A percentile compares a stretch with the other conserved stretches of the same genome.
These are phyloP conservation scores for Lasiodiplodia citricola DNA, from an alignment of 2,329 filamentous ascomycete genomes.

Conservation along the genomic window DNA sequence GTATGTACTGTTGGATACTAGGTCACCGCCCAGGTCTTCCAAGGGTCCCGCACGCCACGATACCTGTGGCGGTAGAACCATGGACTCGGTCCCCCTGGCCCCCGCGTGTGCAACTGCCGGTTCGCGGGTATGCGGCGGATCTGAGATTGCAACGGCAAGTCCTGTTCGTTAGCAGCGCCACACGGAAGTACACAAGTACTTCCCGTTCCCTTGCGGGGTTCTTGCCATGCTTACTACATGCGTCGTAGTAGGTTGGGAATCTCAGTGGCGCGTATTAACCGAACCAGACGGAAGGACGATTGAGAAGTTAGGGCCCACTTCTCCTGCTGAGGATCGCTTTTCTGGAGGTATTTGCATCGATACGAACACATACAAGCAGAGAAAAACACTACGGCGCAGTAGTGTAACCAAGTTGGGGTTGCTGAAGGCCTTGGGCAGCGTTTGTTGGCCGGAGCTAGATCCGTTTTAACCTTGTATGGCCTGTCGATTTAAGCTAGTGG, in stretches of 20 bases:
- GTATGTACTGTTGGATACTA: not conserved
- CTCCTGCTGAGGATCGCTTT: not conserved
- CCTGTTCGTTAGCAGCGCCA: not conserved
- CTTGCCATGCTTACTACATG: not conserved
- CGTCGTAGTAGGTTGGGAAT: not conserved
- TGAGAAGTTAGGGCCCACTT: not conserved
- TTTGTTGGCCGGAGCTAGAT: not conserved
- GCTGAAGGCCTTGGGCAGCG: not conserved
- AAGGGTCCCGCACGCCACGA: not conserved
- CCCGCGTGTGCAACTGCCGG: not conserved
- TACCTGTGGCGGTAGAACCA: not conserved
- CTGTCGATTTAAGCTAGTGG: not conserved
- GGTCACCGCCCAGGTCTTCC: not conserved
- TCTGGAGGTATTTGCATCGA: not conserved
- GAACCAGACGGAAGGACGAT: not conserved
- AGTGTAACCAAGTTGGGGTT: not conserved
- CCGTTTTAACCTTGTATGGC: not conserved
- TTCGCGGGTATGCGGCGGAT: not conserved
- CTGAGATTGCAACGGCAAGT: not conserved
- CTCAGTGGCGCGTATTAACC: not conserved
- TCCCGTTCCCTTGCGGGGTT: not conserved
- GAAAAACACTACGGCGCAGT: not conserved
- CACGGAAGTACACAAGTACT: not conserved
- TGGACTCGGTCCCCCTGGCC: not conserved
- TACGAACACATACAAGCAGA: not conserved